These are phyloP conservation scores for Cronartium quercuum DNA, from an alignment of 1,284 basidiomycete species.

Conservation along the genomic window DNA sequence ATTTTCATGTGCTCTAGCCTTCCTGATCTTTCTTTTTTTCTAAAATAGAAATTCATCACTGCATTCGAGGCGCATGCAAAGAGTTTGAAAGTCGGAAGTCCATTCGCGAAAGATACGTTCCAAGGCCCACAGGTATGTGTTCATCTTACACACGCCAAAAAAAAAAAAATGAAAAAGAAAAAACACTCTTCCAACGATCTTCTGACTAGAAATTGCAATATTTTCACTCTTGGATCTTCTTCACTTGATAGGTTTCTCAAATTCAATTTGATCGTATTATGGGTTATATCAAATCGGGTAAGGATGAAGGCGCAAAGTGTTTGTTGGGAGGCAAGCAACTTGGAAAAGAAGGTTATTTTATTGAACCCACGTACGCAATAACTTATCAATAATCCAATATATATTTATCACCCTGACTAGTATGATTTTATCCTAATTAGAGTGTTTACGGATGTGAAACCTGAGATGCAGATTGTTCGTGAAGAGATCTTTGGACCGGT, in stretches of 20 bases:
- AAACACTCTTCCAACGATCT: no score
- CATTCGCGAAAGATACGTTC: conserved; percentile 64
- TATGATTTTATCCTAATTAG: neutral
- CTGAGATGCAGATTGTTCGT: conserved; percentile 75
- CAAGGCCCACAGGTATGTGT: conserved; percentile 73
- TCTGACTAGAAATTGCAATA: neutral
- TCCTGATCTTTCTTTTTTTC: neutral
- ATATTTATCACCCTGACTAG: neutral
- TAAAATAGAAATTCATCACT: conserved; percentile 59
- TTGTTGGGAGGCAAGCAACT: conserved; percentile 68
- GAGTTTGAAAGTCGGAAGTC: conserved; percentile 65
- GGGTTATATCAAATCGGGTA: conserved; percentile 79
- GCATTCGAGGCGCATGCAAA: conserved; percentile 59
- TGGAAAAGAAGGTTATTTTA: conserved; percentile 61
- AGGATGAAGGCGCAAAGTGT: conserved; percentile 71
- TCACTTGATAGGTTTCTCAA: conserved; percentile 40
- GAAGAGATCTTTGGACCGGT: conserved; percentile 60
- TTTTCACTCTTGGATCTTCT: neutral
- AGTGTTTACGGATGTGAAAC: conserved; percentile 56
- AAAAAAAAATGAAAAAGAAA: no score
- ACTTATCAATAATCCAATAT: neutral
- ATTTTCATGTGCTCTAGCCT: conserved; percentile 51
- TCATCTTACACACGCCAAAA: no score
- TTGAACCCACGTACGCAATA: conserved; percentile 50
- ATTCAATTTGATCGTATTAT: conserved; percentile 82